These are phyloP conservation scores for Aspergillus sp. DNA, from an alignment of 2,329 filamentous ascomycete genomes.

Conservation along the genomic window DNA sequence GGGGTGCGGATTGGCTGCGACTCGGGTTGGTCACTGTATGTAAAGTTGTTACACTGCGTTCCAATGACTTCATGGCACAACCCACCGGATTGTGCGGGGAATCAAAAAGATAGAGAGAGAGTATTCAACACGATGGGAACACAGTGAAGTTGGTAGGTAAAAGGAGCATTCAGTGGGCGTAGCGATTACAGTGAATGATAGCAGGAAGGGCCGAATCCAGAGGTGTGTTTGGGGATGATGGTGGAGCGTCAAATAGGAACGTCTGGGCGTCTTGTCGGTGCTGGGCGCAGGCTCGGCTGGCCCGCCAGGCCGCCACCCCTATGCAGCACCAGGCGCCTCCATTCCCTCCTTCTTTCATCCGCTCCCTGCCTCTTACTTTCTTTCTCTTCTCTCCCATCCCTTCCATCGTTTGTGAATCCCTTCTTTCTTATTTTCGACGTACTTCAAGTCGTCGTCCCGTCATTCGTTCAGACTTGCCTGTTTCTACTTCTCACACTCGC, in stretches of 20 bases:
- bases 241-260: background rate
- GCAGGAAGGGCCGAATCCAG: too few relatives aligned
- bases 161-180: too few relatives aligned
- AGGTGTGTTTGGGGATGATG: background rate
- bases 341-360: conserved; percentile 4
- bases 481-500: conserved; percentile 9
- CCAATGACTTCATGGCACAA: background rate
- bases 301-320: background rate
- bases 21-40: background rate
- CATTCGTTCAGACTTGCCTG: conserved; percentile 18
- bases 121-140: too few relatives aligned
- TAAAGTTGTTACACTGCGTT: background rate
- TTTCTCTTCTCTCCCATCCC: conserved; percentile 6
- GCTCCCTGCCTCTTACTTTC: background rate
- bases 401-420: conserved; percentile 8
- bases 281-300: too few relatives aligned
- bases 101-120: too few relatives aligned
- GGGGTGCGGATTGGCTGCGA: background rate
- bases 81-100: too few relatives aligned
- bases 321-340: conserved; percentile 7
- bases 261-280: background rate
- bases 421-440: conserved; percentile 11
- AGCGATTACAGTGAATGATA: too few relatives aligned
- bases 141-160: too few relatives aligned
- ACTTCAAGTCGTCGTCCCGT: conserved; percentile 12